Base-by-base conservation (phyloP, 2,329 filamentous ascomycete species). In the Esteya vermicola region DNA sequence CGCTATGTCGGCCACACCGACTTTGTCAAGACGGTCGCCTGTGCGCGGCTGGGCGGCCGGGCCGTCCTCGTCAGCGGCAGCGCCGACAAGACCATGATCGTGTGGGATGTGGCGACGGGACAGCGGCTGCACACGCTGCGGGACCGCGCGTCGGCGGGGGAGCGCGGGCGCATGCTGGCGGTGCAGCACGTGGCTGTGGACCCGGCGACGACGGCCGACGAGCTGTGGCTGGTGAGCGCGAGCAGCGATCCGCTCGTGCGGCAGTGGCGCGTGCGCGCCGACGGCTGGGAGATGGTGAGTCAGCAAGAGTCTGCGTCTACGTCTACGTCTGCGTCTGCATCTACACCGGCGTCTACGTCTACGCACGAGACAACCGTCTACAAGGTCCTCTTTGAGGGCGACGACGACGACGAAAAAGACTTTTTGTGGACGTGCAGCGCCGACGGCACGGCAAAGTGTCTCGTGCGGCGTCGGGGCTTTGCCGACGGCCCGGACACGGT, bases 281-380 rank as follows among this genome's bases (percentile, higher is more conserved):
- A 64, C 19, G 58, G 60, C 4, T 68, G 66, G 42, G 65, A 71
- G 50, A 75, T 81, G 57, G 58, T 3, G 14, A 6, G 16, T 60
- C 27, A 59, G n/a, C n/a, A n/a, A n/a, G n/a, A n/a, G n/a, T n/a
- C n/a, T n/a, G n/a, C n/a, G n/a, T n/a, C n/a, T n/a, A n/a, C n/a
- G n/a, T n/a, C n/a, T n/a, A n/a, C n/a, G n/a, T n/a, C n/a, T n/a
- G n/a, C n/a, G n/a, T n/a, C n/a, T n/a, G n/a, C n/a, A n/a, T n/a
- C n/a, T n/a, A n/a, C 60, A 25, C 60, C 58, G 25, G 59, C 58
- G 36, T 68, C 58, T 52, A 78, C 95, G 38, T 60, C 81, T 35
- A 80, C 80, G 46, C 91, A 98, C 57, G 85, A 95, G 49, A 98
- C 91, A 1, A 91, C 82, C 48, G 77, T 98, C 9, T 93, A 94